phyloP scores from a whole-genome alignment of 371 early-diverging fungal genomes.

The Mucor velutinosus region DNA sequence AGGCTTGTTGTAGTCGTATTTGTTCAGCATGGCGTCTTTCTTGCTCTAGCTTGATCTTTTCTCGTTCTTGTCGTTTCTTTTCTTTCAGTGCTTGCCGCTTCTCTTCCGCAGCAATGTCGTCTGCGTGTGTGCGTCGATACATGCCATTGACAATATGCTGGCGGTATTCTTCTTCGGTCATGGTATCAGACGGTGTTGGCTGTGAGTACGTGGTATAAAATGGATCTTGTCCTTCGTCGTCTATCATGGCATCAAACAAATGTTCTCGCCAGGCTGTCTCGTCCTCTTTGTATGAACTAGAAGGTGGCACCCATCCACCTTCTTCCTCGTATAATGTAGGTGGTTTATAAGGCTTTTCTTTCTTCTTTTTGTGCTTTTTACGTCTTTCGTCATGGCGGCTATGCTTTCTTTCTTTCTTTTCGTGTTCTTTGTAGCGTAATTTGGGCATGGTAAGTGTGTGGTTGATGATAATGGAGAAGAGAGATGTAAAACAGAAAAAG shows the following conservation, averaged over 20 bases:
- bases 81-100: conserved; percentile 20
- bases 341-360: conserved; percentile 19
- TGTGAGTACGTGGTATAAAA: conserved; percentile 30
- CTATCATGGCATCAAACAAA: conserved; percentile 51
- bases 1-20: conserved; percentile 16
- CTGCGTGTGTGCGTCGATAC: conserved; percentile 34
- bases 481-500: no score
- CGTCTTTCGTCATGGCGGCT: conserved; percentile 8
- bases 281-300: conserved; percentile 9
- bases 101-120: conserved; percentile 33
- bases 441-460: conserved; percentile 6
- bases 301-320: conserved; percentile 39
- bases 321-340: conserved; percentile 38
- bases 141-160: conserved; percentile 45
- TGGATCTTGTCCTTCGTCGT: conserved; percentile 48
- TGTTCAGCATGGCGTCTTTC: conserved; percentile 27
- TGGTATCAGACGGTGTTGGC: conserved; percentile 1
- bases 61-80: conserved; percentile 20
- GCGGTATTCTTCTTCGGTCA: conserved; percentile 52
- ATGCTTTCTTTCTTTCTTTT: conserved; percentile 1
- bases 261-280: conserved; percentile 40
- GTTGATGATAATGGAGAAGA: no score
- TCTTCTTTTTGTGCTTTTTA: conserved; percentile 7
- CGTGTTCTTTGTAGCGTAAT: conserved; percentile 10
- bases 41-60: conserved; percentile 11